These are phyloP conservation scores for Colletotrichum higginsianum DNA, from an alignment of 2,329 filamentous ascomycete species.

Conservation along the genomic window DNA sequence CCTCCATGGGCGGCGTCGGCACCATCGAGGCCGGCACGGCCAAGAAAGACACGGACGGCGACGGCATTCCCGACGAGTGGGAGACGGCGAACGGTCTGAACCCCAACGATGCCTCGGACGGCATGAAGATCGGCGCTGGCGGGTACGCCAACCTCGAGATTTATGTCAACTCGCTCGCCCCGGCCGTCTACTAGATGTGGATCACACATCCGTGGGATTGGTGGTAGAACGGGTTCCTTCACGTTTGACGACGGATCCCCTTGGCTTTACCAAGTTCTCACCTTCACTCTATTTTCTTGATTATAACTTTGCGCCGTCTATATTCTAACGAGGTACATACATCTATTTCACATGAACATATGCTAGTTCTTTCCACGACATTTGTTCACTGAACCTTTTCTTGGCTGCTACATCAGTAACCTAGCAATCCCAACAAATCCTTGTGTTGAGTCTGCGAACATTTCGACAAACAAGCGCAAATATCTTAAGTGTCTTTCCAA, in stretches of 20 bases:
- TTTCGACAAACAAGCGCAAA: no score
- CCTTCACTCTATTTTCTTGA: slow-evolving; percentile 18
- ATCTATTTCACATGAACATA: slow-evolving; percentile 6
- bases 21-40: slow-evolving; percentile 55
- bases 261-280: slow-evolving; percentile 26
- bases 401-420: no score
- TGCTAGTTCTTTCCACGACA: not conserved
- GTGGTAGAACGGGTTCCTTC: not conserved
- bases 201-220: slow-evolving; percentile 46
- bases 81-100: slow-evolving; percentile 60
- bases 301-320: slow-evolving; percentile 9
- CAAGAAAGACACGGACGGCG: slow-evolving; percentile 61
- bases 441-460: no score
- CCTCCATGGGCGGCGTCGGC: slow-evolving; percentile 57
- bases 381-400: no score
- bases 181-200: slow-evolving; percentile 55
- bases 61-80: slow-evolving; percentile 66
- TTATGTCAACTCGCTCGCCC: slow-evolving; percentile 65
- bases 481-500: no score
- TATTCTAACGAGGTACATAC: slow-evolving; percentile 20
- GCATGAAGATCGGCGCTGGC: slow-evolving; percentile 57
- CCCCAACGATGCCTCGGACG: slow-evolving; percentile 56
- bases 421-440: no score
- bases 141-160: slow-evolving; percentile 64
- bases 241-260: not conserved